phyloP scores from a whole-genome alignment of 2,329 filamentous ascomycete genomes.

The Trichophaea hybrida region DNA sequence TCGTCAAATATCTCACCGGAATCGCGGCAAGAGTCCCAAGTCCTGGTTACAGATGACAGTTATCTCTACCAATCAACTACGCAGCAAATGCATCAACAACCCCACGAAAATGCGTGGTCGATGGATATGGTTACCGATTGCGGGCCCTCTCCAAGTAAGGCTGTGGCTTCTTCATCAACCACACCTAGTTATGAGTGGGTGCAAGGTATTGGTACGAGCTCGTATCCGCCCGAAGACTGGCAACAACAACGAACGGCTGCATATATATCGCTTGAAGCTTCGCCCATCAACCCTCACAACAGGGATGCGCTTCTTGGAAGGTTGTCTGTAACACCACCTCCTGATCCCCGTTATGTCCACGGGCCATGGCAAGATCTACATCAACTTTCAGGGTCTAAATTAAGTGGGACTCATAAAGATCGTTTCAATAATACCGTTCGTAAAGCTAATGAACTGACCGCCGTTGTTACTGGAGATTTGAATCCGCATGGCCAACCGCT shows the following conservation, averaged over 20 bases:
- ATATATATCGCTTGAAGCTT: neutral
- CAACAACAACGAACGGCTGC: neutral
- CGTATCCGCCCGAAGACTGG: neutral
- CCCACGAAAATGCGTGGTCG: too few species aligned
- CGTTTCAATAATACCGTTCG: neutral
- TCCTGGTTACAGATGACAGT: neutral
- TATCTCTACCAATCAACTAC: neutral
- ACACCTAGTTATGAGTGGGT: too few species aligned
- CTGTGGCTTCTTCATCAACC: too few species aligned
- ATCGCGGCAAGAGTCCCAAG: neutral
- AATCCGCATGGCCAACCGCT: too few species aligned
- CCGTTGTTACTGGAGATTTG: neutral
- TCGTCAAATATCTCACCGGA: neutral
- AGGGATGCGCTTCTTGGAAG: neutral
- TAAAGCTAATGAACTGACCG: neutral
- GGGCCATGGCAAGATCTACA: neutral
- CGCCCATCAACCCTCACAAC: too few species aligned
- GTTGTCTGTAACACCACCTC: neutral
- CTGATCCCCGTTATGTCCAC: neutral
- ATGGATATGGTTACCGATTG: too few species aligned
- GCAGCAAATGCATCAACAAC: neutral
- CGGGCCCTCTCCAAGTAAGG: too few species aligned
- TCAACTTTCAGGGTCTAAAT: neutral
- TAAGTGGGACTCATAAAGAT: neutral
- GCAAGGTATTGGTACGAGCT: too few species aligned